Conservation (phyloP, 306 rosid genomes). For the Malus sylvestris region DNA sequence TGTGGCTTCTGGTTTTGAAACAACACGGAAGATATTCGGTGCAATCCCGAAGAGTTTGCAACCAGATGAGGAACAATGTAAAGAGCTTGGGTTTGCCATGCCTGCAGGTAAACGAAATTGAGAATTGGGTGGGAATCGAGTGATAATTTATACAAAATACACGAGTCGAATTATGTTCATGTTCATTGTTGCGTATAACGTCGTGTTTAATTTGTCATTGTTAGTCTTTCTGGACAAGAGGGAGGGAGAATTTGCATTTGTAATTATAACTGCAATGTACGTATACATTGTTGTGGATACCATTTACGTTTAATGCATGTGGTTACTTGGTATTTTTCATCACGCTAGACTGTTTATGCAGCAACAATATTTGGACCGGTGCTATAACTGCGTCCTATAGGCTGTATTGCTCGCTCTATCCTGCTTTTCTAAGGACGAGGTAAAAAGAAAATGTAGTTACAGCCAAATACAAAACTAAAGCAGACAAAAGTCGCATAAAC, state of each 20-base stretch:
- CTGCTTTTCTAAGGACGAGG: too few species aligned
- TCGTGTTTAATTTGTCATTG: background rate
- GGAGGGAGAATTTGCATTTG: background rate
- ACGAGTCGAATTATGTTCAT: background rate
- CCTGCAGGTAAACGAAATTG: conserved; percentile 16
- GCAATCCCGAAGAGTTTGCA: conserved; percentile 77
- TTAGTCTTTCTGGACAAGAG: background rate
- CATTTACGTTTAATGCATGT: background rate
- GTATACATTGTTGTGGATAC: background rate
- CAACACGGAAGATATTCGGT: conserved; percentile 69
- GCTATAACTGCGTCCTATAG: too few species aligned
- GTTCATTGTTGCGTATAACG: background rate
- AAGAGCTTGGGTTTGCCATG: conserved; percentile 61
- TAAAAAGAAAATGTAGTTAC: too few species aligned
- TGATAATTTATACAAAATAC: background rate
- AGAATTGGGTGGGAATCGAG: background rate
- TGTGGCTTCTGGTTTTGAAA: conserved; percentile 65
- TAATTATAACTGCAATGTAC: background rate
- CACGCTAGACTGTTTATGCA: too few species aligned
- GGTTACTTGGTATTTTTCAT: background rate
- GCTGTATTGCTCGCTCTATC: too few species aligned
- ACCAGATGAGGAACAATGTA: conserved; percentile 69
- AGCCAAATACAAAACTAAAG: too few species aligned
- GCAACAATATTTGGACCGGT: background rate
- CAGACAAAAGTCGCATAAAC: too few species aligned